These are phyloP conservation scores for Aurinia saxatilis DNA, from an alignment of 345 rosid genomes.

Conservation along the genomic window DNA sequence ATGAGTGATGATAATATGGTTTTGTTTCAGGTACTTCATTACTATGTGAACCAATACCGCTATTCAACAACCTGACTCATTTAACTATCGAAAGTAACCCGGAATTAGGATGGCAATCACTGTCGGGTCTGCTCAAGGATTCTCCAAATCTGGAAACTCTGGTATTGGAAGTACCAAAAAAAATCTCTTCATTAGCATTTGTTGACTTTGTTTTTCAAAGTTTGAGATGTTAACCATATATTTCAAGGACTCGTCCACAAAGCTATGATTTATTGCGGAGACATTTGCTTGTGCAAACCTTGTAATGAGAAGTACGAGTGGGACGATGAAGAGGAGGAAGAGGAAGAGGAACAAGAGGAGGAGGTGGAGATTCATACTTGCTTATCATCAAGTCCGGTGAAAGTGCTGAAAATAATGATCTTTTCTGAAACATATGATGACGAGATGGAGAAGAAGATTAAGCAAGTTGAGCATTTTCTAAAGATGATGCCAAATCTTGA, in stretches of 20 bases:
- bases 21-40: slow-evolving; percentile 6
- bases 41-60: neutral
- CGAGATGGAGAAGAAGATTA: neutral
- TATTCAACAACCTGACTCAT: neutral
- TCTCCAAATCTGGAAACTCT: slow-evolving; percentile 12
- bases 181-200: neutral
- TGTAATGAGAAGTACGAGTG: neutral
- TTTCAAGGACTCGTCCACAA: slow-evolving; percentile 8
- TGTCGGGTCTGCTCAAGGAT: neutral
- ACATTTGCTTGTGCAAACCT: slow-evolving; percentile 4
- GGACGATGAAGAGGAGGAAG: neutral
- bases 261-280: neutral
- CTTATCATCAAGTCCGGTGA: slow-evolving; percentile 9
- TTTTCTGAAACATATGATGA: neutral
- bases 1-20: too few species aligned
- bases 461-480: neutral
- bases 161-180: neutral
- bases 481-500: slow-evolving; percentile 17
- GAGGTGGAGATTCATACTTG: neutral
- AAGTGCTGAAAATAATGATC: neutral
- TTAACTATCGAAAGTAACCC: neutral
- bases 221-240: neutral
- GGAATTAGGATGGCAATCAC: neutral
- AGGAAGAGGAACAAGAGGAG: neutral
- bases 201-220: neutral